Evolutionary conservation across 495 filamentous ascomycete genomes (phyloP), one percentile per base, ranked within the genome.

Genomic region (Neurospora hispaniola): DNA sequence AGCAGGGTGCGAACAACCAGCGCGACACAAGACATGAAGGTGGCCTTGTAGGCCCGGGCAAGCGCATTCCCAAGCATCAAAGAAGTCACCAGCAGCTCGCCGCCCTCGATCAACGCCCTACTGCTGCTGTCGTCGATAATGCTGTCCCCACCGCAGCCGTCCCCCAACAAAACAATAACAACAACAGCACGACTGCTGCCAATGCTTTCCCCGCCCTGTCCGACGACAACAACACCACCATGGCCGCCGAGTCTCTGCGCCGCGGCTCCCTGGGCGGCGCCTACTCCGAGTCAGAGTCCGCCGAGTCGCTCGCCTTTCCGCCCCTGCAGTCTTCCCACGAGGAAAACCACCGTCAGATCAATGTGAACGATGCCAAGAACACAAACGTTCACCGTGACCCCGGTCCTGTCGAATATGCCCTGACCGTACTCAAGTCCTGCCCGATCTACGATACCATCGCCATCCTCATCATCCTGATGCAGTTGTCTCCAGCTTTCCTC

Each of bases 361-460:
- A 90, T 75, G 88, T 89, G 74, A 90, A 89, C 77, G 85, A 87
- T 75, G 85, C 88, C 43, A 93, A 91, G 82, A 90, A 90, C 76
- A 88, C 89, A 43, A 84, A 89, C 73, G 88, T 88, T 69, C 86
- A 89, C 74, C 86, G 86, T 72, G 89, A 86, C 73, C 80, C 84
- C 3, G 90, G 91, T 73, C 89, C 91, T 66, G 81, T 96, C 72
- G 88, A 90, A 75, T 82, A 94, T 71, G 89, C 90, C 69, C 87
- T 92, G 74, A 98, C 95, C 54, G 96, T 99, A 73, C 89, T 99
- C 74, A 88, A 88, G 74, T 94, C 93, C 38, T 97, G 94, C 78
- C 96, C 96, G 35, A 89, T 97, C 75, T 90, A 92, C 81, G 96
- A 99, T 84, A 97, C 96, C 72, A 93, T 99, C 82, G 94, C 96